Evolutionary conservation across 2,329 filamentous ascomycete genomes (phyloP).

Genomic region (Elsinoe perseae): DNA sequence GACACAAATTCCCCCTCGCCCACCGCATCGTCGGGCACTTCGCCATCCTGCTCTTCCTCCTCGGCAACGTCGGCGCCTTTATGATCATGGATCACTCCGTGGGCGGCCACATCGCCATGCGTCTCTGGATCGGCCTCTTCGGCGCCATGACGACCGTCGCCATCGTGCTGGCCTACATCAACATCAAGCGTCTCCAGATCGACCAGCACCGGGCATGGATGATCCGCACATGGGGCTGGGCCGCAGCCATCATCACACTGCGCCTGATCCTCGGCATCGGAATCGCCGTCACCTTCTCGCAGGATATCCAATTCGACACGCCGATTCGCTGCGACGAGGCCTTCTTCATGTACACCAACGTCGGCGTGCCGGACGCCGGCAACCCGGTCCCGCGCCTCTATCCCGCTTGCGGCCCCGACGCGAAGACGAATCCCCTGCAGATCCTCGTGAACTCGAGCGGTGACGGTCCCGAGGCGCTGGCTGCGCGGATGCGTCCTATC

Average conservation of each 20-base stretch:
- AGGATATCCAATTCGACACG: conserved; percentile 30
- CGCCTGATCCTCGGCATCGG: conserved; percentile 43
- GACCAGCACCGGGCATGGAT: conserved; percentile 59
- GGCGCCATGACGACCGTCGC: conserved; percentile 40
- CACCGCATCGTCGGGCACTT: conserved; percentile 57
- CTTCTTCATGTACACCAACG: conserved; percentile 30
- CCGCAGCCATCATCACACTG: conserved; percentile 46
- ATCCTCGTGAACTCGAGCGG: conserved; percentile 10
- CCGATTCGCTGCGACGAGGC: conserved; percentile 44
- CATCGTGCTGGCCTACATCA: conserved; percentile 44
- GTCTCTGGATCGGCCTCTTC: conserved; percentile 39
- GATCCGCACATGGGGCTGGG: conserved; percentile 42
- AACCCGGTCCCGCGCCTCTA: conserved; percentile 30
- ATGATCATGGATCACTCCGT: conserved; percentile 47
- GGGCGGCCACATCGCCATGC: conserved; percentile 48
- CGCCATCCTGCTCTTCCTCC: conserved; percentile 41
- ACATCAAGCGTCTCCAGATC: conserved; percentile 54
- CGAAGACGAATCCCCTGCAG: not conserved
- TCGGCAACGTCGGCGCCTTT: conserved; percentile 43
- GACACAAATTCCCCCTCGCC: conserved; percentile 43
- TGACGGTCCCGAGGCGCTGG: conserved; percentile 27
- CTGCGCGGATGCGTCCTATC: conserved; percentile 38
- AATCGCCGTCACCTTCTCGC: conserved; percentile 34
- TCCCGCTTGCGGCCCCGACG: conserved; percentile 26
- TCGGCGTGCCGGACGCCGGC: conserved; percentile 19